Evolutionary conservation across 2,329 filamentous ascomycete species (phyloP).

Genomic region (Fusarium kyushuense): DNA sequence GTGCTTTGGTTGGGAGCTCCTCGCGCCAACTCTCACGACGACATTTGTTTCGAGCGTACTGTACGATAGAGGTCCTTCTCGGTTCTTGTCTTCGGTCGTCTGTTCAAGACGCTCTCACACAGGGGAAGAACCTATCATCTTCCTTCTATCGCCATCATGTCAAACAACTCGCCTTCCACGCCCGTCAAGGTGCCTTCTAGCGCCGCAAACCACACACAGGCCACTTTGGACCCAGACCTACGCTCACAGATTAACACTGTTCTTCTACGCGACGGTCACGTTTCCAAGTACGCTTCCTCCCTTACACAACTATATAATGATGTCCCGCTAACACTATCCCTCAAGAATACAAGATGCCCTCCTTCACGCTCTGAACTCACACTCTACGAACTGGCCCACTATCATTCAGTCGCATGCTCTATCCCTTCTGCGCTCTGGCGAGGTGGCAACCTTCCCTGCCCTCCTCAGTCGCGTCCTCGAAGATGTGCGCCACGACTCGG

Average conservation of each 20-base stretch:
- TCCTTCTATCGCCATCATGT: constrained; percentile 51
- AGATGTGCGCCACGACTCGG: constrained; percentile 67
- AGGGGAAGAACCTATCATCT: constrained; percentile 3
- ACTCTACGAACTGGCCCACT: constrained; percentile 73
- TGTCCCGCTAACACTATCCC: constrained; percentile 11
- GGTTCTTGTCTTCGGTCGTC: neutral
- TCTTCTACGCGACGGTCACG: constrained; percentile 69
- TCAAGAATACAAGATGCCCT: constrained; percentile 71
- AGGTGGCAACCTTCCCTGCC: constrained; percentile 70
- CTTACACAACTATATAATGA: constrained; percentile 5
- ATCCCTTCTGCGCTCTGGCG: constrained; percentile 69
- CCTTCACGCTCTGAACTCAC: constrained; percentile 70
- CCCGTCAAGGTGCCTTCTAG: constrained; percentile 71
- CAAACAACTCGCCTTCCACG: constrained; percentile 62
- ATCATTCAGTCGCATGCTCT: constrained; percentile 70
- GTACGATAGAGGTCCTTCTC: neutral
- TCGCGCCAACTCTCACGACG: neutral
- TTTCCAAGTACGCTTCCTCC: constrained; percentile 62
- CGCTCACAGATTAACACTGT: constrained; percentile 72
- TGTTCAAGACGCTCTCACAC: neutral
- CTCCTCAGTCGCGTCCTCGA: constrained; percentile 71
- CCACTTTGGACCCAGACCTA: constrained; percentile 71
- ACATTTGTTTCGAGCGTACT: neutral
- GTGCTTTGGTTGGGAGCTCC: constrained; percentile 6
- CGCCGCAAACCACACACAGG: constrained; percentile 69